These are phyloP conservation scores for Penstemon davidsonii DNA, from an alignment of 257 asterid species.

Conservation along the genomic window DNA sequence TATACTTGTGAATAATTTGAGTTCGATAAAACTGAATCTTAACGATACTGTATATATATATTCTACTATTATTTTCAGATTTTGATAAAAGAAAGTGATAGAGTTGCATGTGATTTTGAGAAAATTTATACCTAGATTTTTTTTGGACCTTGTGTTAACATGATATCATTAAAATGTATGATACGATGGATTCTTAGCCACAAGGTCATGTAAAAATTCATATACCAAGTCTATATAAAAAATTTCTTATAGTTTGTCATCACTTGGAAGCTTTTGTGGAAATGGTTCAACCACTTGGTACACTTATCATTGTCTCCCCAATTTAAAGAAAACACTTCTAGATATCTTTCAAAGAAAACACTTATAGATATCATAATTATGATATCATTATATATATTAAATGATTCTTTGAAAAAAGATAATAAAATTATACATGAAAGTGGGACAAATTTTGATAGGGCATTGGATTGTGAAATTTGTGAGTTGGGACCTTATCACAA, in stretches of 20 bases:
- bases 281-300: not conserved
- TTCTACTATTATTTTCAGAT: not conserved
- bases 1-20: too few relatives aligned
- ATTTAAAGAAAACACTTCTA: not conserved
- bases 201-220: too few relatives aligned
- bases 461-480: slow-evolving; percentile 9
- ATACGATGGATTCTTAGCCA: not conserved
- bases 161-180: not conserved
- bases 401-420: too few relatives aligned
- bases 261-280: too few relatives aligned
- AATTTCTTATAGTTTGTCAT: too few relatives aligned
- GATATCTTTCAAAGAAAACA: not conserved
- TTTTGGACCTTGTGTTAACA: not conserved
- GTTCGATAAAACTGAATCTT: too few relatives aligned
- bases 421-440: not conserved
- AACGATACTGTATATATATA: too few relatives aligned
- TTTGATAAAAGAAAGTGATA: not conserved
- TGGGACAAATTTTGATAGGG: slow-evolving; percentile 1
- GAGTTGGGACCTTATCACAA: slow-evolving; percentile 27
- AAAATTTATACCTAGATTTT: not conserved
- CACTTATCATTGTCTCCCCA: not conserved
- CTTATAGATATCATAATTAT: too few relatives aligned
- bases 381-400: not conserved
- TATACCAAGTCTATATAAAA: too few relatives aligned
- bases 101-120: slow-evolving; percentile 16